A percentile compares a stretch with the other conserved stretches of the same genome.
Evolutionary conservation across 2,329 filamentous ascomycete genomes (phyloP).

Genomic region (Podosphaera xanthii): DNA sequence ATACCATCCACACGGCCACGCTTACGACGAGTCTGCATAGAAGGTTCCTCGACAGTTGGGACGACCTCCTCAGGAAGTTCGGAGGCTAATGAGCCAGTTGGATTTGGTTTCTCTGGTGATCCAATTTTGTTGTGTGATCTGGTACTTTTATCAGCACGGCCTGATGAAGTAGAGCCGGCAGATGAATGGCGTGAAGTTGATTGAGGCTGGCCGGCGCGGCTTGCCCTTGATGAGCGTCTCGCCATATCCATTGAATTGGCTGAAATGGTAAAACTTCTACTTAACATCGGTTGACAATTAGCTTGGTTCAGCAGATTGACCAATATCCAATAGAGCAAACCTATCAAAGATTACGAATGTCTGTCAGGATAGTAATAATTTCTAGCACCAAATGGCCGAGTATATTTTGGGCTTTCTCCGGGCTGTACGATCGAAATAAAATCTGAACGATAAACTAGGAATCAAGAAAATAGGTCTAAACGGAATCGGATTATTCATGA

Average conservation of each 20-base stretch:
- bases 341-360: too few species aligned
- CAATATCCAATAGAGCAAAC: too few species aligned
- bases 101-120: slow-evolving; percentile 54
- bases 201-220: slow-evolving; percentile 51
- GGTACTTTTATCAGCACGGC: slow-evolving; percentile 51
- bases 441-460: too few species aligned
- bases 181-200: slow-evolving; percentile 56
- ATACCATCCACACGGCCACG: slow-evolving; percentile 31
- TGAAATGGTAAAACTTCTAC: too few species aligned
- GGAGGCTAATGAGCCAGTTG: slow-evolving; percentile 49
- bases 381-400: not conserved
- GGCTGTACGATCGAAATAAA: too few species aligned
- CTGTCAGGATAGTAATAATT: not conserved
- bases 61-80: slow-evolving; percentile 39
- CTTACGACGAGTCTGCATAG: slow-evolving; percentile 55
- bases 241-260: slow-evolving; percentile 27
- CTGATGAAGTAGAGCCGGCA: slow-evolving; percentile 54
- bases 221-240: slow-evolving; percentile 78
- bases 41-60: slow-evolving; percentile 25
- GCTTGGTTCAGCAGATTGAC: too few species aligned
- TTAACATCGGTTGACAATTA: too few species aligned
- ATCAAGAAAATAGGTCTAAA: too few species aligned
- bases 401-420: not conserved
- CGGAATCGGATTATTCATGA: too few species aligned
- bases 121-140: slow-evolving; percentile 49